A percentile compares a stretch with the other conserved stretches of the same genome.
Conservation (phyloP, 2,329 filamentous ascomycete genomes). For the Akanthomyces lecanii region DNA sequence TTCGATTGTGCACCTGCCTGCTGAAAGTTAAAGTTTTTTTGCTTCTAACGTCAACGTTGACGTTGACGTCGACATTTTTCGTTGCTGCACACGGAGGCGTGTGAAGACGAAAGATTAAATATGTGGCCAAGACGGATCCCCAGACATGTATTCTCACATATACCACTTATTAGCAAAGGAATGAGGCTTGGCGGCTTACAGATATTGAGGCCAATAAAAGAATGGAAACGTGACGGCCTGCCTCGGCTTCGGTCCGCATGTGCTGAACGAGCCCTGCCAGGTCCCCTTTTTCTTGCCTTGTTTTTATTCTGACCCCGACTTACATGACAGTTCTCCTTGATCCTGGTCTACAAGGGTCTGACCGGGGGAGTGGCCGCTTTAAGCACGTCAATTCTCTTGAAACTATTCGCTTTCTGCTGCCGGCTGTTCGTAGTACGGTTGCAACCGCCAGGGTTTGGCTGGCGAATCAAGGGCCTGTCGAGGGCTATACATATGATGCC, state of each 20-base stretch:
- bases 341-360: not conserved
- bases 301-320: not conserved
- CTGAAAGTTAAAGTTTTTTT: not conserved
- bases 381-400: not conserved
- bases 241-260: not conserved
- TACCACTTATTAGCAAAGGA: too few species aligned
- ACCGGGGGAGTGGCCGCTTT: slow-evolving; percentile 6
- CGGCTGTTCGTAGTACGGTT: not conserved
- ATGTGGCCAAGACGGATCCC: not conserved
- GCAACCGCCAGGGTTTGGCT: not conserved
- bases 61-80: not conserved
- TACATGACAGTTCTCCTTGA: not conserved
- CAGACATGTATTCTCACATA: too few species aligned
- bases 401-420: not conserved
- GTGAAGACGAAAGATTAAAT: not conserved
- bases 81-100: not conserved
- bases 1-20: not conserved
- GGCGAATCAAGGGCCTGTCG: not conserved
- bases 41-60: not conserved
- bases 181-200: not conserved
- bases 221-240: not conserved
- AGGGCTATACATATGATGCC: too few species aligned
- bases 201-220: not conserved
- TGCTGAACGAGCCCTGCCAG: not conserved
- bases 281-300: not conserved